phyloP scores from a whole-genome alignment of 352 stramenopile genomes.

The Blastocystis sp. region DNA sequence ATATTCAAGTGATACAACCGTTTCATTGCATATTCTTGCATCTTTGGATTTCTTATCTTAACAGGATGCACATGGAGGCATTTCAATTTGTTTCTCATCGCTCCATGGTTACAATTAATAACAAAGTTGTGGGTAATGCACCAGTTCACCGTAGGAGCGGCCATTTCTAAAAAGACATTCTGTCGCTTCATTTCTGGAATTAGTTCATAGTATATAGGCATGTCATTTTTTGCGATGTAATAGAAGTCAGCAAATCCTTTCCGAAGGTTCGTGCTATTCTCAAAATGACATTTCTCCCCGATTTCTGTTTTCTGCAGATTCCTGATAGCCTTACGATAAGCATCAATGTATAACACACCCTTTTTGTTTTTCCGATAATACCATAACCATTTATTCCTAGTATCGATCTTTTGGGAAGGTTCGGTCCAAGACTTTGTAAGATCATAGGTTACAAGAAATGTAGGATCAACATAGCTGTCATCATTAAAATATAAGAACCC shows the following conservation, averaged over 20 bases:
- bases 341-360: neutral
- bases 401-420: neutral
- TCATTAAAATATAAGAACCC: slow-evolving; percentile 29
- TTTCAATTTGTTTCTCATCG: neutral
- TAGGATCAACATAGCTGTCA: slow-evolving; percentile 40
- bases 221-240: neutral
- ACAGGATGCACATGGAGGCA: slow-evolving; percentile 49
- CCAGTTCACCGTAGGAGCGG: slow-evolving; percentile 21
- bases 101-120: slow-evolving; percentile 26
- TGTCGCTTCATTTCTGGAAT: neutral
- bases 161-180: slow-evolving; percentile 36
- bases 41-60: neutral
- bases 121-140: slow-evolving; percentile 18
- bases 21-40: neutral
- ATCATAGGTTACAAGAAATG: neutral
- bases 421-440: neutral
- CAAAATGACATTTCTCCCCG: slow-evolving; percentile 21
- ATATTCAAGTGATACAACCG: slow-evolving; percentile 18
- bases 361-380: neutral
- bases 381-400: neutral
- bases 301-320: neutral
- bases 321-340: neutral
- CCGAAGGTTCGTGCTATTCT: neutral
- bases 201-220: neutral
- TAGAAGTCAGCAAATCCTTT: slow-evolving; percentile 40